Conservation (phyloP, 1,139 yeast species). For the Yamadazyma atmosphaerica region DNA sequence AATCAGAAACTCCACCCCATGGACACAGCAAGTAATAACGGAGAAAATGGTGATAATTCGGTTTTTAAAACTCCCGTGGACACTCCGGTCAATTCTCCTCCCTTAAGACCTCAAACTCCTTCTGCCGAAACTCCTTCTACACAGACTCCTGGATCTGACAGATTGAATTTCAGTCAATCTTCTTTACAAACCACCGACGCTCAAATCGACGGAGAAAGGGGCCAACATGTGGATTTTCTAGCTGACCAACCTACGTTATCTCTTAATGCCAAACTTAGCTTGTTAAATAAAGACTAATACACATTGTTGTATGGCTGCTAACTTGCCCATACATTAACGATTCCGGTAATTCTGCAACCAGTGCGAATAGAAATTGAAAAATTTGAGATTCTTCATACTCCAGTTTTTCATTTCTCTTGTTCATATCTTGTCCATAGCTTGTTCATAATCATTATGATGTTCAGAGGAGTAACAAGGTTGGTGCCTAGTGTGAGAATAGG, state of each 20-base stretch:
- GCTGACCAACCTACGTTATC: slow-evolving; percentile 24
- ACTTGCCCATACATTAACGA: too few species aligned
- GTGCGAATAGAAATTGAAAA: too few species aligned
- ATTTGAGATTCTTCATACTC: too few species aligned
- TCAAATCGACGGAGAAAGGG: slow-evolving; percentile 29
- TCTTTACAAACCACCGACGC: slow-evolving; percentile 35
- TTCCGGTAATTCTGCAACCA: too few species aligned
- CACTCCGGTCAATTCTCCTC: not conserved
- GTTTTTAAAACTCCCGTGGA: not conserved
- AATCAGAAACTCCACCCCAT: too few species aligned
- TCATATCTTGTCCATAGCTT: too few species aligned
- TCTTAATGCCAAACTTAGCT: slow-evolving; percentile 30
- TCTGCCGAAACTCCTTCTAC: slow-evolving; percentile 2
- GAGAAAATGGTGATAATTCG: not conserved
- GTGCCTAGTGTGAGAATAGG: too few species aligned
- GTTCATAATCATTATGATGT: too few species aligned
- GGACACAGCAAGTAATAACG: slow-evolving; percentile 1
- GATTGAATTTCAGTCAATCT: slow-evolving; percentile 17
- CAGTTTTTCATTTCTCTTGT: too few species aligned
- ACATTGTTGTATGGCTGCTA: too few species aligned
- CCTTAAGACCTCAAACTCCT: not conserved
- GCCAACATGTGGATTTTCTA: slow-evolving; percentile 11
- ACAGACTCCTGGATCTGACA: not conserved
- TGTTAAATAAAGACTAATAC: slow-evolving; percentile 22
- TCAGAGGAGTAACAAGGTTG: too few species aligned